These are phyloP conservation scores for Microdochium paspali DNA, from an alignment of 2,329 filamentous ascomycete genomes.

Conservation along the genomic window DNA sequence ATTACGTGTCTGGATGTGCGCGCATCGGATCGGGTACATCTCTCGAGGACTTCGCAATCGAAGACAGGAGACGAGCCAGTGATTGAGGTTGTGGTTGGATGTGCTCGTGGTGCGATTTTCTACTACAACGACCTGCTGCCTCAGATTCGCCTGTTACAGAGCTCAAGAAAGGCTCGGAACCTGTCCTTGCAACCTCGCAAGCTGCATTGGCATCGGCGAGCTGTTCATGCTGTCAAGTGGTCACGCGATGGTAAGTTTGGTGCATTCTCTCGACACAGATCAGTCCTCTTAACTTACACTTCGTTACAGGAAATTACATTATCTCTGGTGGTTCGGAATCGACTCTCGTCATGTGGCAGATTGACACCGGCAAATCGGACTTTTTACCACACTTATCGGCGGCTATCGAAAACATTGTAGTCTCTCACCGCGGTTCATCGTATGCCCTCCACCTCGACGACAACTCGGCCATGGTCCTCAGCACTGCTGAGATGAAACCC, in stretches of 20 bases:
- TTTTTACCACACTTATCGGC: slow-evolving; percentile 86
- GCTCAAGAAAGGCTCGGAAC: slow-evolving; percentile 24
- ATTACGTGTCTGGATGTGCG: slow-evolving; percentile 61
- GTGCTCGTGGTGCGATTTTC: slow-evolving; percentile 66
- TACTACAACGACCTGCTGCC: slow-evolving; percentile 69
- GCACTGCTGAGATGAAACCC: slow-evolving; percentile 80
- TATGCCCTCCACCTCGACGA: slow-evolving; percentile 84
- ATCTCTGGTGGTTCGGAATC: slow-evolving; percentile 90
- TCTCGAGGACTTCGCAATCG: slow-evolving; percentile 19
- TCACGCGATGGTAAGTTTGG: slow-evolving; percentile 67
- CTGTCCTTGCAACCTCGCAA: slow-evolving; percentile 51
- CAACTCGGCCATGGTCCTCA: slow-evolving; percentile 85
- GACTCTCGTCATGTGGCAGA: slow-evolving; percentile 84
- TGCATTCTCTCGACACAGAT: not conserved
- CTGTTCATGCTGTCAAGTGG: slow-evolving; percentile 81
- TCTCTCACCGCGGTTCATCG: slow-evolving; percentile 69
- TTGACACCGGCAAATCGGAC: slow-evolving; percentile 75
- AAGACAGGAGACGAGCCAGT: slow-evolving; percentile 21
- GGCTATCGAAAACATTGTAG: slow-evolving; percentile 72
- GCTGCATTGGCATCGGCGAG: slow-evolving; percentile 84
- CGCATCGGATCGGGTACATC: slow-evolving; percentile 19
- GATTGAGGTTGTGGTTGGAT: slow-evolving; percentile 72
- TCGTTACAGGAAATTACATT: slow-evolving; percentile 67
- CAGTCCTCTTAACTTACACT: slow-evolving; percentile 2
- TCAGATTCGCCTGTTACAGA: slow-evolving; percentile 38